Evolutionary conservation across 495 filamentous ascomycete species (phyloP).

Genomic region (Tuber microsphaerosporum): DNA sequence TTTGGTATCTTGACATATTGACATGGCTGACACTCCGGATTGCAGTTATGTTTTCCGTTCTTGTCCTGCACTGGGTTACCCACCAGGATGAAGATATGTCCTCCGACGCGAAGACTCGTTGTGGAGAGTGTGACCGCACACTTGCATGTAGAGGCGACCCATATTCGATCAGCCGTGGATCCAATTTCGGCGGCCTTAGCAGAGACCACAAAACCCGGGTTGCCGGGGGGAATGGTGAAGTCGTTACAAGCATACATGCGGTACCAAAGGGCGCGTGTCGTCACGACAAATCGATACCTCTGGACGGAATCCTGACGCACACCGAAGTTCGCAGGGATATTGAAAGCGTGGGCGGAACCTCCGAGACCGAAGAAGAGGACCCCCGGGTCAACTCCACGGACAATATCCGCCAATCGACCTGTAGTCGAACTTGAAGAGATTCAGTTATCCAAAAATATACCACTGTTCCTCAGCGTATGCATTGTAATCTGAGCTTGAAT

Average conservation of each 20-base stretch:
- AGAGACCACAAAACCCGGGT: constrained; percentile 10
- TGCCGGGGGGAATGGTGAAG: constrained; percentile 21
- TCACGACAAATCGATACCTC: constrained; percentile 24
- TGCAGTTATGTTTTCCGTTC: constrained; percentile 40
- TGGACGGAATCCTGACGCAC: constrained; percentile 29
- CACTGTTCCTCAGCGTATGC: neutral
- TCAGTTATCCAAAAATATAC: neutral
- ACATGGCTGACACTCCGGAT: neutral
- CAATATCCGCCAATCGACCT: constrained; percentile 13
- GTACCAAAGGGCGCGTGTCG: constrained; percentile 11
- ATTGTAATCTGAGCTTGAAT: neutral
- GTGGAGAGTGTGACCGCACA: constrained; percentile 27
- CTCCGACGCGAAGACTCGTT: constrained; percentile 10
- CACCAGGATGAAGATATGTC: constrained; percentile 33
- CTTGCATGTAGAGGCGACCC: constrained; percentile 9
- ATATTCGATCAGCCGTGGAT: constrained; percentile 26
- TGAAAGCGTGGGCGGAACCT: constrained; percentile 28
- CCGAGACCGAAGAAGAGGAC: constrained; percentile 18
- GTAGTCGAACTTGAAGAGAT: neutral
- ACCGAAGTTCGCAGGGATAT: constrained; percentile 37
- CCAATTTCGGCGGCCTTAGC: constrained; percentile 19
- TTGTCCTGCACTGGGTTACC: constrained; percentile 42
- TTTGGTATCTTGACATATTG: neutral
- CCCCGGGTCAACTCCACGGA: constrained; percentile 25
- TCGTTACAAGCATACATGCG: constrained; percentile 31